phyloP scores from a whole-genome alignment of 306 rosid species.

The Cyclanthera cordifolia region DNA sequence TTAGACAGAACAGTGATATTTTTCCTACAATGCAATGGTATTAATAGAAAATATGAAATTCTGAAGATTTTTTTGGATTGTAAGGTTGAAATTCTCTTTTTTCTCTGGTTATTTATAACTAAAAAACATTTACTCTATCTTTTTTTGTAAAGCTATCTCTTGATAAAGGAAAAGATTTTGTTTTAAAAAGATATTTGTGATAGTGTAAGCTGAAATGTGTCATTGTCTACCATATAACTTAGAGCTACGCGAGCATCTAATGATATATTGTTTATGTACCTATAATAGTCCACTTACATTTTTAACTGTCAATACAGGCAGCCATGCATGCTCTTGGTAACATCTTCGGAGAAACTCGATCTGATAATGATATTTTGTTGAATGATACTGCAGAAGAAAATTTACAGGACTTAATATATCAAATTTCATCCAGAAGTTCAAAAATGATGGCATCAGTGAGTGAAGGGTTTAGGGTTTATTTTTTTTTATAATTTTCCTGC shows the following conservation, averaged over 20 bases:
- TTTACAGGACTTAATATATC: constrained; percentile 48
- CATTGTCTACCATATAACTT: background rate
- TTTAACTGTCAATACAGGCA: constrained; percentile 30
- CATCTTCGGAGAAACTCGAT: constrained; percentile 61
- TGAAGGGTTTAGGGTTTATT: constrained; percentile 8
- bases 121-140: background rate
- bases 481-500: constrained; percentile 13
- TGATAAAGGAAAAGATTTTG: background rate
- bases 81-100: background rate
- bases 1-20: background rate
- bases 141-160: background rate
- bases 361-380: constrained; percentile 39
- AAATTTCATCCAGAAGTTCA: constrained; percentile 52
- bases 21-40: background rate
- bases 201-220: background rate
- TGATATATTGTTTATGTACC: constrained; percentile 1
- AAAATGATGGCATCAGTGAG: constrained; percentile 75
- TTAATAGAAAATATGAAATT: background rate
- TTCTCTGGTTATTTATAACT: background rate
- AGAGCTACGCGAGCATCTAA: background rate
- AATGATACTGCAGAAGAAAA: constrained; percentile 61
- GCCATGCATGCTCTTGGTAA: constrained; percentile 83
- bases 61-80: background rate
- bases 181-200: background rate
- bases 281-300: background rate